Evolutionary conservation across 768 basidiomycete genomes (phyloP).

Genomic region (Leccinum boreale): DNA sequence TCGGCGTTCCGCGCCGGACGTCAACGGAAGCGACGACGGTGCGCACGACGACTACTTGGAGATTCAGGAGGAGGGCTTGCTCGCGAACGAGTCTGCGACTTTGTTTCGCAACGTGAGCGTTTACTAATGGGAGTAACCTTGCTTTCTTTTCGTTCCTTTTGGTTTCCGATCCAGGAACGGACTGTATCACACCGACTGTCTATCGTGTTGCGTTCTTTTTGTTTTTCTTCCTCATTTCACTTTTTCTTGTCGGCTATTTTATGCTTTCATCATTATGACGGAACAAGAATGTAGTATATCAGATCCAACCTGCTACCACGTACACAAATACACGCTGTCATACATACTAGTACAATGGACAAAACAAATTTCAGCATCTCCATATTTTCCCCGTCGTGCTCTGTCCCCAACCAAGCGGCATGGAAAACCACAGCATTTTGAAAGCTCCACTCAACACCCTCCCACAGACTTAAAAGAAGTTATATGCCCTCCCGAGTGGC

Average conservation of each 20-base stretch:
- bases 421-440: background rate
- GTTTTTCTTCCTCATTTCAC: background rate
- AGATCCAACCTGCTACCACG: background rate
- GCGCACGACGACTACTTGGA: constrained; percentile 10
- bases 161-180: background rate
- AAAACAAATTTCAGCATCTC: background rate
- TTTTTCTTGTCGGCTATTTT: constrained; percentile 14
- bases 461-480: constrained; percentile 59
- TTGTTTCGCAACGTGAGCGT: constrained; percentile 22
- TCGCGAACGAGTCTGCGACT: constrained; percentile 15
- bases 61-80: constrained; percentile 15
- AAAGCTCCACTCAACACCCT: constrained; percentile 9
- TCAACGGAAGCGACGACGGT: constrained; percentile 2
- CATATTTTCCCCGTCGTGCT: background rate
- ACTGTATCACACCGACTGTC: background rate
- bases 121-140: constrained; percentile 6
- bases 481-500: constrained; percentile 71
- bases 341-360: constrained; percentile 7
- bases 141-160: background rate
- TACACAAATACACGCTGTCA: background rate
- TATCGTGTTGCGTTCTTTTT: background rate
- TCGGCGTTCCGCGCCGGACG: background rate
- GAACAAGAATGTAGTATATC: constrained; percentile 14
- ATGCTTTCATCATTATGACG: constrained; percentile 20
- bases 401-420: background rate